phyloP scores from a whole-genome alignment of 371 early-diverging fungal genomes.

The Circinella minor region DNA sequence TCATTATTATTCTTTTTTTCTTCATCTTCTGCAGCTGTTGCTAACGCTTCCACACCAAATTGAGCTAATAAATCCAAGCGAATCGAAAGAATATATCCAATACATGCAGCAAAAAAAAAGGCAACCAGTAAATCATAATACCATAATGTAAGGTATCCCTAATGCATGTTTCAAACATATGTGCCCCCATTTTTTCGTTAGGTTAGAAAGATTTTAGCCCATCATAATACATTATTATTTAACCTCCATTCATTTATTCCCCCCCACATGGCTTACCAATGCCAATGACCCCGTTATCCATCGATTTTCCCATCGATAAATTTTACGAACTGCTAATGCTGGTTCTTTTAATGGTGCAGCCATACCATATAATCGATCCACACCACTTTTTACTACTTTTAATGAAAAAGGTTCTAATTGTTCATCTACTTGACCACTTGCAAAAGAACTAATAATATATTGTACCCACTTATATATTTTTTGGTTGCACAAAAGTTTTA shows the following conservation, averaged over 20 bases:
- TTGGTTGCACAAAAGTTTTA: neutral
- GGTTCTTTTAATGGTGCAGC: constrained; percentile 31
- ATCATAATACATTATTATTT: no score
- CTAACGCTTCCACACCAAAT: constrained; percentile 34
- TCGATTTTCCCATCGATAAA: constrained; percentile 49
- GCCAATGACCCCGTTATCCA: constrained; percentile 29
- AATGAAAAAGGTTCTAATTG: constrained; percentile 42
- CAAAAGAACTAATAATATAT: constrained; percentile 34
- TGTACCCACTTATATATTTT: constrained; percentile 29
- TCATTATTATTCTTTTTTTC: neutral
- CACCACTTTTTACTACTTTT: constrained; percentile 33
- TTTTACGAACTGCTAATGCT: constrained; percentile 23
- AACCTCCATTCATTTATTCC: no score
- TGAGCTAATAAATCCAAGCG: constrained; percentile 35
- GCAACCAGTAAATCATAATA: constrained; percentile 38
- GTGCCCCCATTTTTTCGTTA: no score
- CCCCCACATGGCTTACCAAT: constrained; percentile 23
- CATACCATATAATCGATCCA: constrained; percentile 41
- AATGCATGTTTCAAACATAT: neutral
- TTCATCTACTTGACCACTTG: constrained; percentile 38
- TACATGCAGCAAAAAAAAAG: constrained; percentile 18
- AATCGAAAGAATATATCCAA: constrained; percentile 20
- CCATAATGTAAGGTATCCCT: constrained; percentile 40
- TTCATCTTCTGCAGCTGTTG: constrained; percentile 17
- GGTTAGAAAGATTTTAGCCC: no score